phyloP scores from a whole-genome alignment of 2,329 filamentous ascomycete genomes.

The Diaporthe citriasiana region DNA sequence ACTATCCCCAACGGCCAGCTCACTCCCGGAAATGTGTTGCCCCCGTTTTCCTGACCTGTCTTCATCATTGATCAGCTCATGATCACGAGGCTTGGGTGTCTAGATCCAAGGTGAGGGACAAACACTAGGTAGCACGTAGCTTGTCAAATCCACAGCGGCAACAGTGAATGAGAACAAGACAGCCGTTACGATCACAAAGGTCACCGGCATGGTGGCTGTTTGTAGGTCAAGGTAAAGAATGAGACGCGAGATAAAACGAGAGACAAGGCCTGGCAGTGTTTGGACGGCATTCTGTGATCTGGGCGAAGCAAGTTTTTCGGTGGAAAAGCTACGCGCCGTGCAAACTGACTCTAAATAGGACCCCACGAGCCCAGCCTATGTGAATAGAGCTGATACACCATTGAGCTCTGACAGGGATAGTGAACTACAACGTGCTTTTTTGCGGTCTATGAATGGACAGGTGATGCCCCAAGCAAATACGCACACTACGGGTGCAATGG shows the following conservation, averaged over 20 bases:
- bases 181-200: neutral
- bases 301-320: too few relatives aligned
- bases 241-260: neutral
- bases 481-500: neutral
- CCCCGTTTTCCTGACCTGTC: constrained; percentile 61
- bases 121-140: constrained; percentile 52
- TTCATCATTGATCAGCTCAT: constrained; percentile 45
- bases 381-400: neutral
- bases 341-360: neutral
- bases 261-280: neutral
- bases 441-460: constrained; percentile 27
- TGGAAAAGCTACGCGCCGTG: too few relatives aligned
- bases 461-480: neutral
- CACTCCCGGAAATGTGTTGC: constrained; percentile 66
- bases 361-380: neutral
- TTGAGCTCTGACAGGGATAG: neutral
- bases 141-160: constrained; percentile 47
- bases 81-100: neutral
- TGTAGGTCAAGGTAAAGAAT: neutral
- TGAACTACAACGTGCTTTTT: constrained; percentile 26
- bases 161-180: neutral
- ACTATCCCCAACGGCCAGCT: constrained; percentile 63
- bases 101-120: neutral
- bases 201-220: neutral
- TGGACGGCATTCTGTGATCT: neutral